Evolutionary conservation across 331 rosid genomes (phyloP), one percentile per base, ranked within the genome.

Genomic region (Malus hybrid): DNA sequence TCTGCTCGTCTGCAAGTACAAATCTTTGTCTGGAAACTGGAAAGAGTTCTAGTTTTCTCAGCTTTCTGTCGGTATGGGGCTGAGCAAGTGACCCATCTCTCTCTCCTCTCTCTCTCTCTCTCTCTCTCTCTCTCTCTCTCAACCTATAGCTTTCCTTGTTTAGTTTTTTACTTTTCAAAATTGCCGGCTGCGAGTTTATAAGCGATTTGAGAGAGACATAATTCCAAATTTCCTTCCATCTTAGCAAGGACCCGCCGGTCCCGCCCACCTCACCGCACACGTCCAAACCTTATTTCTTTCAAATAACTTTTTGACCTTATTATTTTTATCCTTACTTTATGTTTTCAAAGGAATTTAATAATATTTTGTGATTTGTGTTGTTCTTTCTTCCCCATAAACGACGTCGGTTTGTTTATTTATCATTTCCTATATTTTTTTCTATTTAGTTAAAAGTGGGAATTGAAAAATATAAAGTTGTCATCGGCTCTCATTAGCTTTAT

Each of bases 21-120:
- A 50, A 30, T 30, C 36, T 16, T 20, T 32, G 36, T 13, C 1
- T 1, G 5, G 50, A 14, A 11, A 65, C 13, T 7, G 71, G 4
- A 20, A 30, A 42, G 0, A 62, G 56, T 42, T 29, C 42, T 50
- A n/a, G 72, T 77, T 68, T 74, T 79, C 82, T 79, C 74, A 79
- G 75, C 70, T 42, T 65, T 42, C 53, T 22, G 2, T 57, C 18
- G 1, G 7, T n/a, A 26, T 68, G 73, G 67, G 32, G 66, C 42
- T 26, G 19, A 10, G 15, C 33, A 9, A 24, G 44, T n/a, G 16
- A 2, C 14, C 9, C 5, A 5, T 26, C 7, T 44, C 32, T 26
- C 16, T 48, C 2, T 20, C 11, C 39, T 34, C 39, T 34, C 44
- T 39, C 10, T 36, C 46, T 39, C 46, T 39, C 46, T 9, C 44